Conservation (phyloP, 1,284 basidiomycete species). For the Ustilago curta region DNA sequence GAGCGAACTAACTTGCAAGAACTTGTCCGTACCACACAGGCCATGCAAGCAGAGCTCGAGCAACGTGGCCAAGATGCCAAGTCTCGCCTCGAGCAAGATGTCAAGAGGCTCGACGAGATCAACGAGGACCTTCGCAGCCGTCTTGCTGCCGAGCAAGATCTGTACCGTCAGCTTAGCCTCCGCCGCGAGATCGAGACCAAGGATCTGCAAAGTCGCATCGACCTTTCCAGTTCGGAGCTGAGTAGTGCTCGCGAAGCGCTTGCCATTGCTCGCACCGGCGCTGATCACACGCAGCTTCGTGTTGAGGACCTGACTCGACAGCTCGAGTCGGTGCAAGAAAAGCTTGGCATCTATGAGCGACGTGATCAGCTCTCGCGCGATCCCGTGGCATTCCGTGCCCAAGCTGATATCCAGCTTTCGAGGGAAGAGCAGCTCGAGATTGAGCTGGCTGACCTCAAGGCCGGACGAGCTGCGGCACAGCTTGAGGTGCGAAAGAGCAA, state of each 20-base stretch:
- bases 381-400: constrained; percentile 38
- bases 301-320: constrained; percentile 79
- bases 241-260: constrained; percentile 80
- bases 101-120: constrained; percentile 75
- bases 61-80: constrained; percentile 83
- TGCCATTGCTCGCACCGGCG: constrained; percentile 81
- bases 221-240: constrained; percentile 79
- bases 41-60: constrained; percentile 88
- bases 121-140: constrained; percentile 82
- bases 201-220: constrained; percentile 80
- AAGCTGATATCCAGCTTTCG: constrained; percentile 69
- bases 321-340: constrained; percentile 81
- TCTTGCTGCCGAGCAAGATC: constrained; percentile 82
- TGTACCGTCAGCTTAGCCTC: constrained; percentile 77
- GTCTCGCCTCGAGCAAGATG: constrained; percentile 80
- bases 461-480: constrained; percentile 64
- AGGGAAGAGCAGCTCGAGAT: constrained; percentile 83
- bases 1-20: constrained; percentile 87
- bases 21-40: constrained; percentile 86
- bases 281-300: constrained; percentile 82
- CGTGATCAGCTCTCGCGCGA: constrained; percentile 69
- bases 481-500: constrained; percentile 73
- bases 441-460: constrained; percentile 76
- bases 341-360: constrained; percentile 86
- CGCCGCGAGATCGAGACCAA: constrained; percentile 84